Evolutionary conservation across 257 asterid species (phyloP).

Genomic region (Craterostigma plantagineum): DNA sequence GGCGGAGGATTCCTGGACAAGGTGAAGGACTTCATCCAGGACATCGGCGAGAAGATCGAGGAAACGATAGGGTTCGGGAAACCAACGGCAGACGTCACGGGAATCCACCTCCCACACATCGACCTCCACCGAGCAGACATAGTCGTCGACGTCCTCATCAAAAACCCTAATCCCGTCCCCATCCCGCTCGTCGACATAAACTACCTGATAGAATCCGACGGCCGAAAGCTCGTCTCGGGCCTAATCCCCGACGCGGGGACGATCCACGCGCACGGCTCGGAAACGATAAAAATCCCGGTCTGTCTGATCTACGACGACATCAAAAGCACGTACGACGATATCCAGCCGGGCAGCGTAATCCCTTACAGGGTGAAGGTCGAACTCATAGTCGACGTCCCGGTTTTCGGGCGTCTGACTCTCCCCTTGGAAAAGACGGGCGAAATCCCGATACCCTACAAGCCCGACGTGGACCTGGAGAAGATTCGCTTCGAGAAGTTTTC

Average conservation of each 20-base stretch:
- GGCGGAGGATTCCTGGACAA: conserved; percentile 59
- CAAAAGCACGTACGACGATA: conserved; percentile 53
- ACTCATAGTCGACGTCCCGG: conserved; percentile 80
- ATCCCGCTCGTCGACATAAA: conserved; percentile 86
- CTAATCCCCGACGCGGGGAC: conserved; percentile 94
- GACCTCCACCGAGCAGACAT: conserved; percentile 68
- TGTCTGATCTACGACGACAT: conserved; percentile 56
- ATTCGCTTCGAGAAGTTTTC: conserved; percentile 60
- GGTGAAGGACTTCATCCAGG: conserved; percentile 74
- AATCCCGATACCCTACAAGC: conserved; percentile 78
- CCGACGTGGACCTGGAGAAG: conserved; percentile 62
- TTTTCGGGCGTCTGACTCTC: conserved; percentile 63
- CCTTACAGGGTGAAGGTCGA: conserved; percentile 73
- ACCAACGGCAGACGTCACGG: conserved; percentile 87
- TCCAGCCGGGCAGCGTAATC: conserved; percentile 64
- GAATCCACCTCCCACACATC: conserved; percentile 55
- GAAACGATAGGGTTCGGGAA: conserved; percentile 79
- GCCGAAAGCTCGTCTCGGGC: conserved; percentile 72
- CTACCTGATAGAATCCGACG: conserved; percentile 75
- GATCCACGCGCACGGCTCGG: conserved; percentile 70
- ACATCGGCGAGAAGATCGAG: conserved; percentile 88
- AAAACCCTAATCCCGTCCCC: conserved; percentile 74
- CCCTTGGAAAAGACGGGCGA: conserved; percentile 83
- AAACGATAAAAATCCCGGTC: conserved; percentile 65
- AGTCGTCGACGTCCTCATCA: conserved; percentile 55